Evolutionary conservation across 345 rosid genomes (phyloP).

Genomic region (Lumnitzera littorea): DNA sequence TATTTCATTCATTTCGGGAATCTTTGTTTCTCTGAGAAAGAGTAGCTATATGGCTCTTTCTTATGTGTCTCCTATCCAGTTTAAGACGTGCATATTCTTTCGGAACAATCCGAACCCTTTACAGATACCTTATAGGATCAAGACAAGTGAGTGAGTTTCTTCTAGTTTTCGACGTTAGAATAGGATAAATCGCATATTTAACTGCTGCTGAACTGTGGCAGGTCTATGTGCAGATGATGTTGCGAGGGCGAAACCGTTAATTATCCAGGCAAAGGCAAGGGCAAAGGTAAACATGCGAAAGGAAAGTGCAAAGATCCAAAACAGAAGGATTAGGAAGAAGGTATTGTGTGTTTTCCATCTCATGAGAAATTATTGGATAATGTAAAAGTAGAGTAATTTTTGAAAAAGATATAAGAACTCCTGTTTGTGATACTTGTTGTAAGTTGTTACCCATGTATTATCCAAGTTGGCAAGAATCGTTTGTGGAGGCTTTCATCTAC

Average conservation of each 20-base stretch:
- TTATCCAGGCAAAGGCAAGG: conserved; percentile 46
- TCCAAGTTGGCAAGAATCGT: no score
- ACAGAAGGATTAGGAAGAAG: conserved; percentile 64
- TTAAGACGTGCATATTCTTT: not conserved
- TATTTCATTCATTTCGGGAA: not conserved
- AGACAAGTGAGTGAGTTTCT: not conserved
- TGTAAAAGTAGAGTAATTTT: not conserved
- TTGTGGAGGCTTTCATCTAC: no score
- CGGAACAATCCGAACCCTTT: conserved; percentile 1
- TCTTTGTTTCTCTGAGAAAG: not conserved
- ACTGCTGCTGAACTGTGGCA: not conserved
- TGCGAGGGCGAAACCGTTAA: conserved; percentile 26
- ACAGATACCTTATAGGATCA: not conserved
- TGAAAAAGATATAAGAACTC: not conserved
- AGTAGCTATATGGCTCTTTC: conserved; percentile 6
- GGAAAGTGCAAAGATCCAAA: conserved; percentile 62
- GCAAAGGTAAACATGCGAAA: conserved; percentile 43
- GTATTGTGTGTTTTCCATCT: conserved; percentile 18
- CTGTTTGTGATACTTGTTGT: no score
- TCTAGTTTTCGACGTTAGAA: no score
- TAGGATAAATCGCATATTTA: not conserved
- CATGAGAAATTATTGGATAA: not conserved
- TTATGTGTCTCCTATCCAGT: not conserved
- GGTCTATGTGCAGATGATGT: conserved; percentile 1
- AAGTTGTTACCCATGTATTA: no score